Evolutionary conservation across 2,329 filamentous ascomycete species (phyloP), one percentile per base, ranked within the genome.

Genomic region (Fusarium pseudonygamai): DNA sequence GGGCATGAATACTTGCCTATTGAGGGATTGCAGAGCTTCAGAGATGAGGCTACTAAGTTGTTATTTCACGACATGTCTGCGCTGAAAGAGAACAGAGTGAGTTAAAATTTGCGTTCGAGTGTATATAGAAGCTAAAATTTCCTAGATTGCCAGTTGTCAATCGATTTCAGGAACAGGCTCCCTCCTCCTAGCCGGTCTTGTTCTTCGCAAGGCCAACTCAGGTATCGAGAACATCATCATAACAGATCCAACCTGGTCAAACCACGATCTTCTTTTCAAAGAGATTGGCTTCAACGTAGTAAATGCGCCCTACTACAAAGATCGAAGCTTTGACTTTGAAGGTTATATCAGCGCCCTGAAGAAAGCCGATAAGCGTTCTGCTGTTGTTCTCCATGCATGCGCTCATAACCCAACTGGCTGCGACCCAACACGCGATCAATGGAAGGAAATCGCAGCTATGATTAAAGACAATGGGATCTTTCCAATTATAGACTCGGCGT

Each of bases 331-430:
- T 34, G 79, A 84, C 72, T 81, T 81, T 59, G 77, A 80, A 4
- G 63, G 71, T 59, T 79, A 79, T 59, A 70, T 82, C 3, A 22
- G 64, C 3, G 71, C 67, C 5, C 70, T 84, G 11, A 67, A 72
- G n/a, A 45, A 68, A 22, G 81, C 80, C 2, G 73, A 78, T 20
- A 67, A 63, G 10, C 52, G 59, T 4, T 75, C 67, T 45, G 28
- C 80, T 9, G 67, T 84, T 15, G 69, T 85, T 32, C 73, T 85
- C 7, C 84, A 85, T 58, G 79, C 83, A 16, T 85, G 84, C 64
- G 83, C 83, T 0, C 83, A 85, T 65, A 85, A 85, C 60, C 84
- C 83, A 1, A 85, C 83, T 0, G 84, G 83, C 5, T 81, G 78
- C 32, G 83, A 85, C 56, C 83, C 83, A 1, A 66, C 73, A 0